Evolutionary conservation across 2,329 filamentous ascomycete genomes (phyloP).

Genomic region (Ambrosiella cleistominuta): DNA sequence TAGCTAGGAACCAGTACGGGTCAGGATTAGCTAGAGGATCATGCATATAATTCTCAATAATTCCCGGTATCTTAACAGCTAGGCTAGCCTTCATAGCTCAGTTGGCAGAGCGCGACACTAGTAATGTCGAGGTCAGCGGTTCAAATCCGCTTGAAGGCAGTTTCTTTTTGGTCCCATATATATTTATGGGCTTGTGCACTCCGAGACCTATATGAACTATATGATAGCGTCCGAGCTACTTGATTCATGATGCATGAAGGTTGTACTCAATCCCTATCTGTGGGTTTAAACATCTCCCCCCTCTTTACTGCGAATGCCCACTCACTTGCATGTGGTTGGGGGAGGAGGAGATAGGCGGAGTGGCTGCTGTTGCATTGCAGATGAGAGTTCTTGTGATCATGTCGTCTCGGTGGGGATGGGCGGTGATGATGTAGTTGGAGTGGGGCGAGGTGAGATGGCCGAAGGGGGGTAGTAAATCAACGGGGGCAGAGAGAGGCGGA

Average conservation of each 20-base stretch:
- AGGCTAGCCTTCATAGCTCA: conserved; percentile 12
- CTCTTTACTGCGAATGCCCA: too few relatives aligned
- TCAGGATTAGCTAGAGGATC: too few relatives aligned
- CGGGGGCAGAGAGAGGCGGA: neutral
- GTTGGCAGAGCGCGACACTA: conserved; percentile 14
- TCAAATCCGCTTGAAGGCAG: conserved; percentile 13
- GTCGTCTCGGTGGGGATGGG: neutral
- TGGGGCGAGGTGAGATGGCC: neutral
- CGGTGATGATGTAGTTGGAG: neutral
- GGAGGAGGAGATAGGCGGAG: neutral
- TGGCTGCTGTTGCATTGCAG: neutral
- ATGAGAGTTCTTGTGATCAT: neutral
- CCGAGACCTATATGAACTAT: neutral
- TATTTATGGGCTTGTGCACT: neutral
- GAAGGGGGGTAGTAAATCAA: too few relatives aligned
- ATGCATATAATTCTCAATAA: neutral
- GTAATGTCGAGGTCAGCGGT: conserved; percentile 14
- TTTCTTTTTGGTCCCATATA: neutral
- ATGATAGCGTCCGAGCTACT: too few relatives aligned
- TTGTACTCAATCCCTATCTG: too few relatives aligned
- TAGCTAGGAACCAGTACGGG: too few relatives aligned
- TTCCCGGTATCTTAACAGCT: neutral
- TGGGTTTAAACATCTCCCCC: too few relatives aligned
- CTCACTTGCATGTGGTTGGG: too few relatives aligned
- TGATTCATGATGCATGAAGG: too few relatives aligned